Conservation (phyloP, 2,329 filamentous ascomycete species). For the Diplodia scrobiculata region DNA sequence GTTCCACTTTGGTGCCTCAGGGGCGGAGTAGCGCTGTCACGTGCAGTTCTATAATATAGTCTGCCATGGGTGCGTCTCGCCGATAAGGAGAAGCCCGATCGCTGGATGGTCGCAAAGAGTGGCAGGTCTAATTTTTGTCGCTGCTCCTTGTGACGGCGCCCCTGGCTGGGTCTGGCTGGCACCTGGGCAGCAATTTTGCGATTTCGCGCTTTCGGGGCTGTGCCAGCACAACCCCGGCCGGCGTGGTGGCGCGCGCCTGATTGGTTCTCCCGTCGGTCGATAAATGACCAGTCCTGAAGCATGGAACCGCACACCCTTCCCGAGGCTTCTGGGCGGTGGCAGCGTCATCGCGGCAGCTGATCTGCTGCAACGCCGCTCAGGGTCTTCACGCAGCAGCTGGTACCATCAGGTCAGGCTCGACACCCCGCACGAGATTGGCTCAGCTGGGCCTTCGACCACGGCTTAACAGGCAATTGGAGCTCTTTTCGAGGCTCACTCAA, state of each 20-base stretch:
- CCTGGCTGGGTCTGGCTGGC: background rate
- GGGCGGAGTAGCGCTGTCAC: conserved; percentile 24
- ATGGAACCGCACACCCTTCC: background rate
- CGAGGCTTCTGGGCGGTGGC: conserved; percentile 3
- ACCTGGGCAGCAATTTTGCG: conserved; percentile 2
- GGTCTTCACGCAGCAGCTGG: background rate
- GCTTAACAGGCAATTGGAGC: background rate
- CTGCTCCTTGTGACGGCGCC: conserved; percentile 2
- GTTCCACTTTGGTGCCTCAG: conserved; percentile 8
- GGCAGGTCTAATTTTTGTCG: background rate
- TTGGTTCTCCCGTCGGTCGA: conserved; percentile 10
- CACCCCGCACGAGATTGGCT: background rate
- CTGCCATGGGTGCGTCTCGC: background rate
- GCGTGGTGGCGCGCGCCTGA: conserved; percentile 14
- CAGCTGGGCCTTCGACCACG: background rate
- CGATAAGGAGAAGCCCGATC: conserved; percentile 8
- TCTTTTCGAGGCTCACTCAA: background rate
- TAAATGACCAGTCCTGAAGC: conserved; percentile 17
- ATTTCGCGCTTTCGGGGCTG: conserved; percentile 1
- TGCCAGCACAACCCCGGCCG: conserved; percentile 4
- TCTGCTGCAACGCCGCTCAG: conserved; percentile 4
- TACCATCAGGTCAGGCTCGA: too few species aligned
- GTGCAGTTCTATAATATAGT: conserved; percentile 15
- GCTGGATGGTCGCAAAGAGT: background rate
- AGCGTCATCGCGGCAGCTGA: conserved; percentile 11